Evolutionary conservation across 2,329 filamentous ascomycete genomes (phyloP).

Genomic region (Grosmannia clavigera): DNA sequence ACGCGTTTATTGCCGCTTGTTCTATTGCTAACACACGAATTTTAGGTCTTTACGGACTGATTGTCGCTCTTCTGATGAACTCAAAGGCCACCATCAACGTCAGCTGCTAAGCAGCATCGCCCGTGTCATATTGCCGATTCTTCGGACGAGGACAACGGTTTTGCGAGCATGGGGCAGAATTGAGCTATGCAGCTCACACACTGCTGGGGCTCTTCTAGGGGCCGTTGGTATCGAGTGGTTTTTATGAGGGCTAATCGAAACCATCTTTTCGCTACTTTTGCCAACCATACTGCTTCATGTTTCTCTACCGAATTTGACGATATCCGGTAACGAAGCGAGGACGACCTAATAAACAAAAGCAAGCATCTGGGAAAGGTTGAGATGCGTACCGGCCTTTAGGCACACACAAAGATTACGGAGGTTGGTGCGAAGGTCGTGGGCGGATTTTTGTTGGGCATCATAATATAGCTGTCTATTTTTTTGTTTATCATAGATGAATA

Average conservation of each 20-base stretch:
- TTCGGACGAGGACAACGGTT: not conserved
- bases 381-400: not conserved
- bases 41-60: constrained; percentile 92
- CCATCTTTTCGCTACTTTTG: not conserved
- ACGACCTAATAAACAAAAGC: constrained; percentile 11
- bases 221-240: not conserved
- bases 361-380: constrained; percentile 2
- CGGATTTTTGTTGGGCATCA: not conserved
- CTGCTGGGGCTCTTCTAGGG: not conserved
- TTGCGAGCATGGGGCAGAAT: not conserved
- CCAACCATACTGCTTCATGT: not conserved
- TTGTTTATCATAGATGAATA: constrained; percentile 1
- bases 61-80: constrained; percentile 99
- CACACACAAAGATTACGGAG: not conserved
- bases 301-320: not conserved
- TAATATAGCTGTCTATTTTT: constrained; percentile 4
- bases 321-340: not conserved
- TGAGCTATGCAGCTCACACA: not conserved
- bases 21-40: not conserved
- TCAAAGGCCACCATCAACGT: constrained; percentile 64
- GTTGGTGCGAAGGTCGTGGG: not conserved
- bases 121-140: not conserved
- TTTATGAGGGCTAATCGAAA: not conserved
- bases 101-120: constrained; percentile 38
- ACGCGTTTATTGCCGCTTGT: not conserved